Base-by-base conservation (phyloP, 345 rosid species). In the Noccaea caerulescens region DNA sequence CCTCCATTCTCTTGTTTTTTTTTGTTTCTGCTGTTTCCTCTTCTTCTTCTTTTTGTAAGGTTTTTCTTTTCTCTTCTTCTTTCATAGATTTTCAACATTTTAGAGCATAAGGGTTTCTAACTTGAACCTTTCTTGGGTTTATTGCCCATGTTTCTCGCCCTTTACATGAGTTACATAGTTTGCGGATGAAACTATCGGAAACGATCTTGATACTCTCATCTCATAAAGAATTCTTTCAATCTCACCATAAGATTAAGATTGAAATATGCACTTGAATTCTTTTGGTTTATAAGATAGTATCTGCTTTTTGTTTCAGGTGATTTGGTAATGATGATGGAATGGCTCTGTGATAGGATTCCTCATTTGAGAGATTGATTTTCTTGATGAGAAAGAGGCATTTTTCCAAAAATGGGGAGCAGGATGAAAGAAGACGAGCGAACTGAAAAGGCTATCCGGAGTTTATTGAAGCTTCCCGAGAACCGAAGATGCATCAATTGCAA, bases 401-500 rank as follows among this genome's bases (percentile, higher is more conserved):
- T 27, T 33, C 52, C 46, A 53, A 80, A 59, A 58, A 93, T 87
- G 92, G 79, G 75, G 55, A 86, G 74, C 61, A 80, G 64, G 59
- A 67, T 64, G 53, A 89, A 85, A 79, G 97, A 89, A 68, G 93
- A 85, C 4, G 93, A 91, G 16, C 84, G 80, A 63, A 73, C 80
- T 13, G 99, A 89, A 71, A 84, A 73, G 84, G 80, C 81, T 39
- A 79, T 94, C 56, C 90, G 96, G 0, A 79, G 80, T 68, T 88
- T 94, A 71, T 66, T 85, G 73, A 91, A 84, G 64, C 93, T 84
- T 64, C 84, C 95, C 0, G 92, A 85, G 81, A 94, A 94, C 71
- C 80, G 88, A 18, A 81, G 89, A 60, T 94, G 97, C 68, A 85
- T 94, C 78, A 94, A 86, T 59, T 94, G 99, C 88, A 85, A 85